phyloP scores from a whole-genome alignment of 805 yeast species.

The Lachancea fermentati region DNA sequence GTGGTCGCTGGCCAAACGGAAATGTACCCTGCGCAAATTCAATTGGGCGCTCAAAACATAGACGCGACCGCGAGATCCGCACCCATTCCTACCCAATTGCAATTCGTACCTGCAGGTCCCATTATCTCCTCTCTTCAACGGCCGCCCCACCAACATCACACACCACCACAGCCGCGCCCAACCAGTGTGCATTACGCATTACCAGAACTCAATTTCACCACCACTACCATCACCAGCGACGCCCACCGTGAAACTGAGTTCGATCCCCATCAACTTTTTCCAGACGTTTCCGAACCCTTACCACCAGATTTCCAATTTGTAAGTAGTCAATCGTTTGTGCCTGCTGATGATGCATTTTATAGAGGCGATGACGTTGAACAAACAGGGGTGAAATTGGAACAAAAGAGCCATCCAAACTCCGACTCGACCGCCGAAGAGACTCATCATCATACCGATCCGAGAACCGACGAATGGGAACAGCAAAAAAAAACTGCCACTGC shows the following conservation, averaged over 20 bases:
- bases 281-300: constrained; percentile 7
- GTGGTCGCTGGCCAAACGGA: background rate
- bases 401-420: background rate
- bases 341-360: background rate
- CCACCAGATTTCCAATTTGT: constrained; percentile 7
- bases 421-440: background rate
- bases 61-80: background rate
- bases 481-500: background rate
- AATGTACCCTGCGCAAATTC: too few relatives aligned
- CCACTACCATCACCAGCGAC: constrained; percentile 1
- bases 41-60: too few relatives aligned
- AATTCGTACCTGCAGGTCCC: background rate
- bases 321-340: background rate
- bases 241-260: background rate
- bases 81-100: background rate
- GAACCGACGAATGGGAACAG: background rate
- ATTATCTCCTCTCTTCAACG: background rate
- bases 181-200: background rate
- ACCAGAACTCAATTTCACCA: constrained; percentile 4
- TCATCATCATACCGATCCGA: background rate
- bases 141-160: background rate
- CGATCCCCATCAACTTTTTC: constrained; percentile 7
- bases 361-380: background rate
- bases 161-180: background rate
- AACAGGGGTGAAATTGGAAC: background rate